Conservation (phyloP, 2,329 filamentous ascomycete genomes). For the Cladosporium sp. region DNA sequence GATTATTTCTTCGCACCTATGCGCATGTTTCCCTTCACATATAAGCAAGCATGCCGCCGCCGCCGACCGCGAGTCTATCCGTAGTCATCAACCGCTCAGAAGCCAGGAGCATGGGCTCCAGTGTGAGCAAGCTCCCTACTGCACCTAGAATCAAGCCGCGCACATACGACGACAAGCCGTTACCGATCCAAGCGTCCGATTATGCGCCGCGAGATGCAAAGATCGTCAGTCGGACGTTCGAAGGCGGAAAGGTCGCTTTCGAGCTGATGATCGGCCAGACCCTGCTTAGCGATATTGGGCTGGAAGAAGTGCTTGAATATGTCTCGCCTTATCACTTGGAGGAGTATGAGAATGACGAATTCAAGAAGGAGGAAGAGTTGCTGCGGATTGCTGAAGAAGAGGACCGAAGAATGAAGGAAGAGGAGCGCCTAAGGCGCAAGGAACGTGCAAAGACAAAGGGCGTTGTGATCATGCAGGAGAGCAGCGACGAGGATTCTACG, state of each 20-base stretch:
- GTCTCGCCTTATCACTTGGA: slow-evolving; percentile 30
- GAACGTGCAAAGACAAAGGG: slow-evolving; percentile 19
- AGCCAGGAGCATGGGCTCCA: background rate
- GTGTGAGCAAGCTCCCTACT: background rate
- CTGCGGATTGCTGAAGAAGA: slow-evolving; percentile 20
- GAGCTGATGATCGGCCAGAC: slow-evolving; percentile 24
- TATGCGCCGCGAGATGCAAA: slow-evolving; percentile 21
- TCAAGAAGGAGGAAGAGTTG: slow-evolving; percentile 23
- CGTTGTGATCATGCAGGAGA: slow-evolving; percentile 11
- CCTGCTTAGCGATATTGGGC: slow-evolving; percentile 20
- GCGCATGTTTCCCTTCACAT: too few relatives aligned
- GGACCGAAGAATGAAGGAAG: slow-evolving; percentile 12
- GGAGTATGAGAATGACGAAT: slow-evolving; percentile 27
- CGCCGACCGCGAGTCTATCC: background rate
- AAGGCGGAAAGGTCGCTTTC: slow-evolving; percentile 19
- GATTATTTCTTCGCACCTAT: background rate
- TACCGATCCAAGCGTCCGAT: slow-evolving; percentile 23
- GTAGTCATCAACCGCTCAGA: slow-evolving; percentile 10
- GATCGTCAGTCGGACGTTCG: slow-evolving; percentile 24
- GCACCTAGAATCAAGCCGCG: slow-evolving; percentile 2
- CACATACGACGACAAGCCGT: slow-evolving; percentile 12
- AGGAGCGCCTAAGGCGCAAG: slow-evolving; percentile 10
- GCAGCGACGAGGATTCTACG: slow-evolving; percentile 7
- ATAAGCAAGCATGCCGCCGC: background rate
- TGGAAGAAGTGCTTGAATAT: slow-evolving; percentile 29